Evolutionary conservation across 73 alveolate species (phyloP).

Genomic region (Paramecium bursaria): DNA sequence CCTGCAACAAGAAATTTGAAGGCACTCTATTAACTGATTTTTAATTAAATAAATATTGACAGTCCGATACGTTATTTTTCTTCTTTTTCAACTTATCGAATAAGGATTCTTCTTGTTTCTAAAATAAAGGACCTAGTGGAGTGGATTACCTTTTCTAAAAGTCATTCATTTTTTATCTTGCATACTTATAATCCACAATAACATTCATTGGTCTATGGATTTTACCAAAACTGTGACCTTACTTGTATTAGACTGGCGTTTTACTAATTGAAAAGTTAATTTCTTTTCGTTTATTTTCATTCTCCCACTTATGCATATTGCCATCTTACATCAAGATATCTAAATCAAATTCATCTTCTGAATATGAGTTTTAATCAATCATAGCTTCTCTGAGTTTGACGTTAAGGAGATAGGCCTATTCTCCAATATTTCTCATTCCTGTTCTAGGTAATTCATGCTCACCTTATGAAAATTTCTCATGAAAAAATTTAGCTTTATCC

Average conservation of each 20-base stretch:
- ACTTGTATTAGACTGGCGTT: conserved; percentile 18
- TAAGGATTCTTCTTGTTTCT: not conserved
- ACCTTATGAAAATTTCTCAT: conserved; percentile 50
- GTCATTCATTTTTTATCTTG: not conserved
- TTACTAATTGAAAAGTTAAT: not conserved
- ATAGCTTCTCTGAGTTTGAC: conserved; percentile 15
- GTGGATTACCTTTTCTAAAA: not conserved
- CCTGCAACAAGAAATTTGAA: conserved; percentile 26
- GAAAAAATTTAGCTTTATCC: conserved; percentile 48
- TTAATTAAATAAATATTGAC: conserved; percentile 38
- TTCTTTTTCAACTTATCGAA: conserved; percentile 9
- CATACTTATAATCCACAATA: conserved; percentile 1
- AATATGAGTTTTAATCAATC: conserved; percentile 24
- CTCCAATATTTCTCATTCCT: conserved; percentile 53
- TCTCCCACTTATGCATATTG: conserved; percentile 32
- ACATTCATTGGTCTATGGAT: conserved; percentile 20
- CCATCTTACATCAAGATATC: conserved; percentile 30
- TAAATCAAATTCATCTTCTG: conserved; percentile 50
- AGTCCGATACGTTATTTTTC: not conserved
- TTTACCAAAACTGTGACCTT: conserved; percentile 58
- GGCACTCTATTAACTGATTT: conserved; percentile 46
- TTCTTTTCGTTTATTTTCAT: conserved; percentile 15
- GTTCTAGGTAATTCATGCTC: conserved; percentile 21
- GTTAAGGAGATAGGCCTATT: not conserved
- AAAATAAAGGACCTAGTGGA: conserved; percentile 37